Percentiles rank a stretch among this genome's conserved stretches.
Conservation (phyloP, 2,329 filamentous ascomycete genomes). For the Cadophora sp. region DNA sequence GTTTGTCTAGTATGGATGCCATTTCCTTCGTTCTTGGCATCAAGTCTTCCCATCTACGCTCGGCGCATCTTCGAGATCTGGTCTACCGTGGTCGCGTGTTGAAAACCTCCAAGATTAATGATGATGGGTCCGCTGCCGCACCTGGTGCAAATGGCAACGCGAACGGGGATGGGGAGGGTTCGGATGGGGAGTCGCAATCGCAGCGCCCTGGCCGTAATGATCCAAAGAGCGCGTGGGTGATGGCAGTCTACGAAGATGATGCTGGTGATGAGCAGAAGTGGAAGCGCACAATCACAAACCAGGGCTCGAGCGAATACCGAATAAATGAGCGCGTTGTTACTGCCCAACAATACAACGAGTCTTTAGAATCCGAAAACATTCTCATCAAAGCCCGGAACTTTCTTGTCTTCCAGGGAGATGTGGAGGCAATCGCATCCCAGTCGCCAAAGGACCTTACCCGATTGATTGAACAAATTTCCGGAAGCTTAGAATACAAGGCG, state of each 20-base stretch:
- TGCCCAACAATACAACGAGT: conserved; percentile 91
- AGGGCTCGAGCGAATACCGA: conserved; percentile 91
- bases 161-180: conserved; percentile 65
- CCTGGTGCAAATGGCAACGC: conserved; percentile 64
- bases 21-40: conserved; percentile 99
- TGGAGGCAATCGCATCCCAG: conserved; percentile 95
- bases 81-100: conserved; percentile 95
- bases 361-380: conserved; percentile 92
- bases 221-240: conserved; percentile 96
- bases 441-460: conserved; percentile 92
- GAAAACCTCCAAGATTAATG: conserved; percentile 90
- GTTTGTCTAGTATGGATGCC: conserved; percentile 83
- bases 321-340: conserved; percentile 93
- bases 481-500: conserved; percentile 90
- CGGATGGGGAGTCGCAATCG: conserved; percentile 63
- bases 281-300: conserved; percentile 92
- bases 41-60: conserved; percentile 97
- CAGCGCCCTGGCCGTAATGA: conserved; percentile 76
- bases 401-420: conserved; percentile 96
- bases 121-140: conserved; percentile 72
- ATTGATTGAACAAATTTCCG: conserved; percentile 96
- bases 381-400: conserved; percentile 98
- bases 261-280: conserved; percentile 93
- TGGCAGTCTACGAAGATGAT: conserved; percentile 98
- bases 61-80: conserved; percentile 89